Evolutionary conservation across 2,329 filamentous ascomycete genomes (phyloP), one percentile per base, ranked within the genome.

Genomic region (Helminthosporium solani): DNA sequence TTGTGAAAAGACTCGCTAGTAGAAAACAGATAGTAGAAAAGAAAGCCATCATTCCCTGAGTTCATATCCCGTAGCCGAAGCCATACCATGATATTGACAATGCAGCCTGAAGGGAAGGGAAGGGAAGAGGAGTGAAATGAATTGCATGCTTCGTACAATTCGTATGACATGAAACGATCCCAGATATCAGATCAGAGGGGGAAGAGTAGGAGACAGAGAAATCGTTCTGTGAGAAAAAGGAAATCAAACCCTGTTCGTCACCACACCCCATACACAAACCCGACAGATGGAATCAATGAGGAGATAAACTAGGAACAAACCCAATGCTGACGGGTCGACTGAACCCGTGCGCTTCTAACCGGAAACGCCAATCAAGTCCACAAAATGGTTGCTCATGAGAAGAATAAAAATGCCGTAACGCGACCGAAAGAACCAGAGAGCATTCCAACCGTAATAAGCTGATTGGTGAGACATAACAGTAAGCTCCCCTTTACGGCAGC

Each of bases 311-410:
- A 25, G 23, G 23, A 25, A 5, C 23, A 9, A 16, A 35, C 34
- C 34, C 34, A n/a, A 37, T 37, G 34, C 34, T 21, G 18, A 37
- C 28, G 28, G 23, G 6, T 25, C 23, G 23, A 25, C 23, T 25
- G n/a, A n/a, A n/a, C n/a, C n/a, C 25, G 25, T 12, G 14, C 28
- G 28, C 28, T 31, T 31, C 28, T 31, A 31, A 8, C 28, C 28
- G 14, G 27, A 19, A 49, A 54, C 43, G 48, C 48, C 48, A 46
- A 46, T 47, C 37, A 40, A 45, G 43, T 38, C 20, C 41, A 44
- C 31, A 45, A 33, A 44, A 33, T 21, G 40, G 39, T 50, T 49
- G 42, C 42, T 40, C 36, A 16, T 18, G 33, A 39, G 40, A 39
- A 37, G 41, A 33, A 39, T 31, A 42, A 44, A 33, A 42, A 39